Evolutionary conservation across 768 basidiomycete species (phyloP).

Genomic region (Lactarius akahatsu): DNA sequence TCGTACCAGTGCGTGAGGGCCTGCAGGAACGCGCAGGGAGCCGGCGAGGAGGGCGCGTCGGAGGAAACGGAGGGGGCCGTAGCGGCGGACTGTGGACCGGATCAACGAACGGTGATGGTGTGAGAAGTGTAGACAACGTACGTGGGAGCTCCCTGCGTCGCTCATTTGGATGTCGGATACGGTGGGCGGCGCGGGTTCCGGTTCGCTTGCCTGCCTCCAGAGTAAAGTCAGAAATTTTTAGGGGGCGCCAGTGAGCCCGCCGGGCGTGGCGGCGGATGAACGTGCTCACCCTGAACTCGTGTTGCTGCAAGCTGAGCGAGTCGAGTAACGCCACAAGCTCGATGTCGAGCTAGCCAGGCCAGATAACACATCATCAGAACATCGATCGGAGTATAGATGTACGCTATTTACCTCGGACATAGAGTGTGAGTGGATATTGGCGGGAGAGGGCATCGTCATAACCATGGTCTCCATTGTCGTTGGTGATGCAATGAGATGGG

Average conservation of each 20-base stretch:
- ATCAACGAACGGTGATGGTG: not conserved
- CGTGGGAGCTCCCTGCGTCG: constrained; percentile 29
- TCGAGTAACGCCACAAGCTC: constrained; percentile 27
- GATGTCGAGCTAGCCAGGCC: constrained; percentile 20
- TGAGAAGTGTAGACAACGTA: not conserved
- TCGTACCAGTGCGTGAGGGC: constrained; percentile 32
- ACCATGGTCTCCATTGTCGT: constrained; percentile 26
- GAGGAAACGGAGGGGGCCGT: constrained; percentile 30
- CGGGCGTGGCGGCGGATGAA: not conserved
- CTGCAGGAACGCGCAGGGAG: constrained; percentile 36
- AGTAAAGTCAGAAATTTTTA: constrained; percentile 15
- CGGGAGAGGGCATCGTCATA: constrained; percentile 27
- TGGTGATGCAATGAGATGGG: not conserved
- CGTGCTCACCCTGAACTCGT: constrained; percentile 24
- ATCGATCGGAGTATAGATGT: not conserved
- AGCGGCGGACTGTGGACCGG: constrained; percentile 23
- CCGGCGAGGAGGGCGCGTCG: constrained; percentile 18
- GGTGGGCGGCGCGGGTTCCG: constrained; percentile 6
- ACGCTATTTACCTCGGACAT: constrained; percentile 23
- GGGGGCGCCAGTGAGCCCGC: not conserved
- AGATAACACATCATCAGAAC: constrained; percentile 7
- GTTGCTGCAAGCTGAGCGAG: constrained; percentile 28
- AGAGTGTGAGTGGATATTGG: constrained; percentile 15
- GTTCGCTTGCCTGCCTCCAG: constrained; percentile 30
- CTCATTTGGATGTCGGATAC: constrained; percentile 28